Percentiles rank a stretch among this genome's conserved stretches.
Evolutionary conservation across 305 asterid species (phyloP).

Genomic region (Fraxinus greggii): DNA sequence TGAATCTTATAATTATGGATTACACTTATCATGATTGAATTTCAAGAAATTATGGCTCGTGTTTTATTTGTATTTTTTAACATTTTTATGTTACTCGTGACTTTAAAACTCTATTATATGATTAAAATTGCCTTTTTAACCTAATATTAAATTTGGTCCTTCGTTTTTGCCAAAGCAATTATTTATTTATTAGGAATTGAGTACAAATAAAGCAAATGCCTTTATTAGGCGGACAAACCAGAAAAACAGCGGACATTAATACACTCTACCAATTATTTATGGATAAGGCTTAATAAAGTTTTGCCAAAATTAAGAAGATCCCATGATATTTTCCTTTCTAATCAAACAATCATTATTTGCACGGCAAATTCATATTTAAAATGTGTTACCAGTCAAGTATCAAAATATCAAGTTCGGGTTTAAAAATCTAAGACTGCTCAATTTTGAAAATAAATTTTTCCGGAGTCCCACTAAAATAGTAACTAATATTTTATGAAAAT

Average conservation of each 20-base stretch:
- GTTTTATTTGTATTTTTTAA: not conserved
- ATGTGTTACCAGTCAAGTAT: not conserved
- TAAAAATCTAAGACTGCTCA: not conserved
- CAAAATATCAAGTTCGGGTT: not conserved
- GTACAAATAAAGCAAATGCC: not conserved
- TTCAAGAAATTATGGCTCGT: not conserved
- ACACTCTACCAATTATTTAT: not conserved
- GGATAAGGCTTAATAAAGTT: not conserved
- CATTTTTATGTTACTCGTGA: not conserved
- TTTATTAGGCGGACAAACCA: not conserved
- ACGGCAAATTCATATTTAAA: too few species aligned
- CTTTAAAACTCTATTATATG: not conserved
- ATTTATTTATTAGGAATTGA: not conserved
- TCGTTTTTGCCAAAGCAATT: not conserved
- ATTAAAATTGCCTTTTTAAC: not conserved
- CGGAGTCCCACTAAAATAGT: not conserved
- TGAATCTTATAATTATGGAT: not conserved
- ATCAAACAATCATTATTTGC: not conserved
- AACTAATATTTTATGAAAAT: not conserved
- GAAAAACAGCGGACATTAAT: not conserved
- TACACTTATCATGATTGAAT: not conserved
- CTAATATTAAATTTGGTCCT: not conserved
- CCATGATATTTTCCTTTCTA: not conserved
- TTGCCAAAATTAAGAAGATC: not conserved
- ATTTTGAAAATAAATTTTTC: too few species aligned